These are phyloP conservation scores for Chytriomyces sp. DNA, from an alignment of 192 early-diverging fungal species.

Conservation along the genomic window DNA sequence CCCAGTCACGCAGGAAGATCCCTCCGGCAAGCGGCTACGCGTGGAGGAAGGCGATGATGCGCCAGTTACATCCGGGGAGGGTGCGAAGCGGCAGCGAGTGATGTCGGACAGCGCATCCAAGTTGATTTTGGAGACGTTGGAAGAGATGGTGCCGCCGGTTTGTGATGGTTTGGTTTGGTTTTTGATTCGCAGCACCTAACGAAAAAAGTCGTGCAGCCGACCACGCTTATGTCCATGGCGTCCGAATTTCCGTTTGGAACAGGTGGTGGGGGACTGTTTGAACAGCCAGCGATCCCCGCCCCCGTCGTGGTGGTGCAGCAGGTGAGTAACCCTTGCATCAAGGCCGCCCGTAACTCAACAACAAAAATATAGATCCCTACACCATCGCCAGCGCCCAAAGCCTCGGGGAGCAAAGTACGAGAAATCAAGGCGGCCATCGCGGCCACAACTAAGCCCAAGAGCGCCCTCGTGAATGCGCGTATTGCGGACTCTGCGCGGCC, in stretches of 20 bases:
- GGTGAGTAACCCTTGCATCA: neutral
- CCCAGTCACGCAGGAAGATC: too few relatives aligned
- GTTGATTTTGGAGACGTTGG: conserved; percentile 24
- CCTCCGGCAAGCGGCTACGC: too few relatives aligned
- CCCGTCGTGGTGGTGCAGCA: conserved; percentile 13
- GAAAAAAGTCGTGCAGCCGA: conserved; percentile 1
- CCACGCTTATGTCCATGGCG: neutral
- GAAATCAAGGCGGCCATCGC: conserved; percentile 26
- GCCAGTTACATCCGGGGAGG: neutral
- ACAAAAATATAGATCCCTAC: conserved; percentile 8
- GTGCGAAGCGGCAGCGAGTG: too few relatives aligned
- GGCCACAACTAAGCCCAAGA: neutral
- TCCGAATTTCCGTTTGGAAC: neutral
- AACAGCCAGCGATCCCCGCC: neutral
- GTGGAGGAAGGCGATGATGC: neutral
- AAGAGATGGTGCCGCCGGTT: conserved; percentile 11
- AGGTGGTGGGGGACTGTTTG: neutral
- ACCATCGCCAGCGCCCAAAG: neutral
- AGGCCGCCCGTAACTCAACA: neutral
- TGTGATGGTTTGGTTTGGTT: neutral
- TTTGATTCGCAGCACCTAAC: neutral
- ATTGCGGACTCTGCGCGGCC: neutral
- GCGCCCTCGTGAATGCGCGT: conserved; percentile 10
- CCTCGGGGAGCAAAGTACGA: neutral
- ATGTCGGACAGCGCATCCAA: conserved; percentile 21